Base-by-base conservation (phyloP, 306 rosid species). In the barrel medic (Medicago truncatula) region DNA sequence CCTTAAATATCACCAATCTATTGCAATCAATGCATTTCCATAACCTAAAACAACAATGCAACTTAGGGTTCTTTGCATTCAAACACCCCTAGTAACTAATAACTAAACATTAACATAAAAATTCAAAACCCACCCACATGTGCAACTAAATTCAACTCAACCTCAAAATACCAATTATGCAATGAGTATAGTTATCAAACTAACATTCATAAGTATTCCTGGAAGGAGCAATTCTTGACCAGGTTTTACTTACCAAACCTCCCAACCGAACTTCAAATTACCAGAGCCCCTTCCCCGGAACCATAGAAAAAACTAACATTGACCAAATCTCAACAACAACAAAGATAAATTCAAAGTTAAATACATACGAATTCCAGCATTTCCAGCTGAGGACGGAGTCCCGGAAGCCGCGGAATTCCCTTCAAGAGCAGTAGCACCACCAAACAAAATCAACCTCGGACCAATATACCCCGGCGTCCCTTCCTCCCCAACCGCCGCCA, bases 361-460 rank as follows among this genome's bases (percentile, higher is more conserved):
- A 67, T 44, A 85, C 96, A 63, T 90, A 96, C 99, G 95, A 75
- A 96, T 96, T 77, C 99, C 99, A 54, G 99, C 99, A 78, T 91
- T 96, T 82, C 99, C 99, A 58, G 99, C 99, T 3, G 99, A 92
- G 1, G 99, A 87, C 9, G 99, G 99, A 85, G 99, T 96, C 65
- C 99, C 99, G 0, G 99, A 78, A 46, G 94, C 97, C 31, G 98
- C 96, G 2, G 99, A 89, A 82, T 92, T 96, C 0, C 99, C 99
- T 85, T 96, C 99, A 70, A 96, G 98, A 1, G 97, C 99, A 34
- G 99, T 96, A 82, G 99, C 99, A 43, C 99, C 99, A 18, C 99
- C 99, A 63, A 96, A 96, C 82, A 96, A 73, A 75, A 96, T 89
- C 84, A 92, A 36, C 75, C 99, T 87, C 25, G 99, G 98, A 34